phyloP scores from a whole-genome alignment of 2,329 filamentous ascomycete genomes.

The Zelopaecilomyces penicillatus region DNA sequence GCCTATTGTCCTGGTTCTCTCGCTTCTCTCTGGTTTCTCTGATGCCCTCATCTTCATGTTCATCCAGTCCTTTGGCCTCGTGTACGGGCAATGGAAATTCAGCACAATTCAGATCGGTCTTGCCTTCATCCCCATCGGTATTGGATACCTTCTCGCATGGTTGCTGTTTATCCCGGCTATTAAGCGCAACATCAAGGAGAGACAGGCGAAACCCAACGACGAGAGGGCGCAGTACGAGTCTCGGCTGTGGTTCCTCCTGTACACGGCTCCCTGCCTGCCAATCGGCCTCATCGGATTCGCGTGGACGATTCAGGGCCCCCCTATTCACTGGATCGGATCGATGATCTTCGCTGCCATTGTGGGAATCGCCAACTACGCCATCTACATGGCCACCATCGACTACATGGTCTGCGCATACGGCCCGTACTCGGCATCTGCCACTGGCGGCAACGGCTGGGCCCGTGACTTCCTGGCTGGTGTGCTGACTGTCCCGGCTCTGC shows the following conservation, averaged over 20 bases:
- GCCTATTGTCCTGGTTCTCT: slow-evolving; percentile 63
- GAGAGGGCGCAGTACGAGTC: slow-evolving; percentile 61
- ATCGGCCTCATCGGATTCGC: slow-evolving; percentile 65
- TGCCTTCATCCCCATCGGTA: slow-evolving; percentile 55
- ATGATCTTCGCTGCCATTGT: slow-evolving; percentile 58
- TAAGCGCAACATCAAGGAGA: slow-evolving; percentile 42
- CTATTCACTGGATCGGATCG: slow-evolving; percentile 59
- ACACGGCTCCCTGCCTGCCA: slow-evolving; percentile 49
- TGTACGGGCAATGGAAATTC: slow-evolving; percentile 62
- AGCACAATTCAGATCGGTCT: slow-evolving; percentile 47
- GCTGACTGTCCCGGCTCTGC: slow-evolving; percentile 58
- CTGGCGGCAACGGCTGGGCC: slow-evolving; percentile 66
- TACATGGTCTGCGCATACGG: slow-evolving; percentile 72
- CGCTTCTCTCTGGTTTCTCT: slow-evolving; percentile 62
- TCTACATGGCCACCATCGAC: slow-evolving; percentile 70
- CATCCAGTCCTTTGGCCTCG: slow-evolving; percentile 60
- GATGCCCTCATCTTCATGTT: slow-evolving; percentile 74
- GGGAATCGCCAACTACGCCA: slow-evolving; percentile 64
- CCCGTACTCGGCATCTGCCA: slow-evolving; percentile 64
- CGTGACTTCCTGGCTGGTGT: slow-evolving; percentile 67
- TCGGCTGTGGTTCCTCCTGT: slow-evolving; percentile 58
- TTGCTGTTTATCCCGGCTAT: slow-evolving; percentile 50
- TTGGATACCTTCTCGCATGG: slow-evolving; percentile 59
- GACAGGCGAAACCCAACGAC: slow-evolving; percentile 40
- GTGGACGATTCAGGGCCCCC: slow-evolving; percentile 56